A percentile compares a stretch with the other conserved stretches of the same genome.
phyloP scores from a whole-genome alignment of 2,329 filamentous ascomycete species.

The Stenocarpella maydis region DNA sequence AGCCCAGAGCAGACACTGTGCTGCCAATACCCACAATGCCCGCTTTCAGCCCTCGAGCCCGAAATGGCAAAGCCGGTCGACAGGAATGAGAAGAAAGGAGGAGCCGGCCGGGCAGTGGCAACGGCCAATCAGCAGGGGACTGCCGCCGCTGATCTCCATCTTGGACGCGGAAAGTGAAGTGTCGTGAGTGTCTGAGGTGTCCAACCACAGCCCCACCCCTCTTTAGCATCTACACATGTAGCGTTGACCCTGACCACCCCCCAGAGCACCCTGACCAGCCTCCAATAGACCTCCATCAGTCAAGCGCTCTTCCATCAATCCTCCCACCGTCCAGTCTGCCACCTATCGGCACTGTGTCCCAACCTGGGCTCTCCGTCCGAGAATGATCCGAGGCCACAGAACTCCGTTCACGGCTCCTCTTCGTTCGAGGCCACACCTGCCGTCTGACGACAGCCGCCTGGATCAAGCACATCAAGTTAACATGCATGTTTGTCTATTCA shows the following conservation, averaged over 20 bases:
- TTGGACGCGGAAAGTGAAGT: conserved; percentile 28
- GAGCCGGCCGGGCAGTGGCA: conserved; percentile 10
- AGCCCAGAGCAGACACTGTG: neutral
- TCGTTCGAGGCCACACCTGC: conserved; percentile 13
- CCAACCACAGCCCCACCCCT: conserved; percentile 21
- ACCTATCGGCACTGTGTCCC: conserved; percentile 20
- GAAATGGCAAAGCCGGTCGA: conserved; percentile 22
- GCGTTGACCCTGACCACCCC: conserved; percentile 6
- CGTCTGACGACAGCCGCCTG: neutral
- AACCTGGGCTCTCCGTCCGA: conserved; percentile 18
- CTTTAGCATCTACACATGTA: conserved; percentile 15
- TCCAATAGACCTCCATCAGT: conserved; percentile 21
- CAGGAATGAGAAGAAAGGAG: conserved; percentile 26
- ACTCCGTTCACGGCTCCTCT: conserved; percentile 18
- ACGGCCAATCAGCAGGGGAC: conserved; percentile 14
- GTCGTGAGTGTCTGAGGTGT: conserved; percentile 19
- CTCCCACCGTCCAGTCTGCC: conserved; percentile 7
- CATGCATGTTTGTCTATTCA: conserved; percentile 16
- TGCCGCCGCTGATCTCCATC: conserved; percentile 24
- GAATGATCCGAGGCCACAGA: conserved; percentile 25
- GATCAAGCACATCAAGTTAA: too few species aligned
- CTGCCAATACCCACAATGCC: conserved; percentile 3
- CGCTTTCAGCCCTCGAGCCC: conserved; percentile 22
- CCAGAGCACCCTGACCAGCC: neutral
- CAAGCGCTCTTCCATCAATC: conserved; percentile 27